Percentiles rank a stretch among this genome's conserved stretches.
Evolutionary conservation across 495 filamentous ascomycete genomes (phyloP).

Genomic region (Talaromyces adpressus): DNA sequence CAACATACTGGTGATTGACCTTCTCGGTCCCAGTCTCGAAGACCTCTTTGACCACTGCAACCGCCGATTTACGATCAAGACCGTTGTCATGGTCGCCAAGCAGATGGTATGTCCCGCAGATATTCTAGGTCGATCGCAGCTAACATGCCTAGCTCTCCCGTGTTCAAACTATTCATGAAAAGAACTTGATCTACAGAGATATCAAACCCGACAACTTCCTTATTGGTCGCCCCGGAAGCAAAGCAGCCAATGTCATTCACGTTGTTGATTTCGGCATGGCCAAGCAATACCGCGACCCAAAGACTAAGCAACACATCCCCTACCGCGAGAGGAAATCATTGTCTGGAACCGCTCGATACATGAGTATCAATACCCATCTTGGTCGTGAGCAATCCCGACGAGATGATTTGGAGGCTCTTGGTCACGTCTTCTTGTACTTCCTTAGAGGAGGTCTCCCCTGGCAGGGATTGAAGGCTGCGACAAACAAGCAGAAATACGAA

Average conservation of each 20-base stretch:
- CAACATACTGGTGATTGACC: conserved; percentile 98
- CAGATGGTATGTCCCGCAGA: conserved; percentile 72
- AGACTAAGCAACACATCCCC: conserved; percentile 98
- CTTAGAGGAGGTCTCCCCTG: conserved; percentile 91
- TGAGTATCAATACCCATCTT: conserved; percentile 99
- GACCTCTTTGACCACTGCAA: conserved; percentile 98
- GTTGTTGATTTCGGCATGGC: conserved; percentile 99
- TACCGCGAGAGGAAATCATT: conserved; percentile 97
- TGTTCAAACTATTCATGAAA: conserved; percentile 99
- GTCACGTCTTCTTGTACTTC: conserved; percentile 99
- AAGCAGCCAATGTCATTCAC: conserved; percentile 95
- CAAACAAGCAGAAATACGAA: conserved; percentile 99
- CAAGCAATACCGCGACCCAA: conserved; percentile 97
- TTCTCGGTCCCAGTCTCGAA: conserved; percentile 92
- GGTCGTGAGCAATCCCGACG: conserved; percentile 92
- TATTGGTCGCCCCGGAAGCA: conserved; percentile 87
- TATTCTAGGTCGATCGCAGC: conserved; percentile 7
- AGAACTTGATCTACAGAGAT: conserved; percentile 98
- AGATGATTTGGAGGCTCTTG: conserved; percentile 93
- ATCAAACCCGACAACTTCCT: conserved; percentile 99
- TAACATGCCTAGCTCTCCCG: conserved; percentile 64
- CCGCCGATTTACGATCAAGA: conserved; percentile 91
- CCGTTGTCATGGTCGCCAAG: conserved; percentile 98
- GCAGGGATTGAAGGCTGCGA: conserved; percentile 98
- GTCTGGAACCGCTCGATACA: conserved; percentile 95